phyloP scores from a whole-genome alignment of 306 rosid species.

The Glycyrrhiza uralensis region DNA sequence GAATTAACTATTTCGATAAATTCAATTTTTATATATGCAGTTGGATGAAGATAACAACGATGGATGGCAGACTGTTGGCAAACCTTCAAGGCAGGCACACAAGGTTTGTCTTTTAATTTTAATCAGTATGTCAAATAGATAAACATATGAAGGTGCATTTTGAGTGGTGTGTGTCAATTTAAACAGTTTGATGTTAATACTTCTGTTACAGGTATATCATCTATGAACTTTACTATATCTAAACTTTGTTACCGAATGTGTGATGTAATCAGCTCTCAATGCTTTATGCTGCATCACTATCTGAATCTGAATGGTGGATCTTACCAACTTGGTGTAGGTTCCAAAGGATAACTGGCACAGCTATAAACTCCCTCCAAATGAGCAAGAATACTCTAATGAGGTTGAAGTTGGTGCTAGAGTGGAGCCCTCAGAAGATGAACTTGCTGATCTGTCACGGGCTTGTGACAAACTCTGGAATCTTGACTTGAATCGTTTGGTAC shows the following conservation, averaged over 20 bases:
- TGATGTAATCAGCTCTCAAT: not conserved
- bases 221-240: not conserved
- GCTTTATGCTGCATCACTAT: conserved; percentile 6
- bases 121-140: not conserved
- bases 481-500: conserved; percentile 70
- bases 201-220: not conserved
- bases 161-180: conserved; percentile 5
- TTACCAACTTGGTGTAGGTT: conserved; percentile 46
- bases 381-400: conserved; percentile 79
- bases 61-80: conserved; percentile 84
- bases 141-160: conserved; percentile 5
- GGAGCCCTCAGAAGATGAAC: conserved; percentile 75
- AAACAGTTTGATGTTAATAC: not conserved
- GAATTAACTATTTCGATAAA: not conserved
- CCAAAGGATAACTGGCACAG: conserved; percentile 65
- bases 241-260: not conserved
- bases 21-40: conserved; percentile 33
- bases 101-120: conserved; percentile 54
- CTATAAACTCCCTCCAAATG: conserved; percentile 59
- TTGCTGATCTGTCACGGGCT: conserved; percentile 66
- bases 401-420: conserved; percentile 42
- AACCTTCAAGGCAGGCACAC: conserved; percentile 53
- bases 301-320: conserved; percentile 14
- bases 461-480: conserved; percentile 87
- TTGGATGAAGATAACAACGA: conserved; percentile 43